Conservation (phyloP, 495 filamentous ascomycete genomes). For the Neurospora cerealis region DNA sequence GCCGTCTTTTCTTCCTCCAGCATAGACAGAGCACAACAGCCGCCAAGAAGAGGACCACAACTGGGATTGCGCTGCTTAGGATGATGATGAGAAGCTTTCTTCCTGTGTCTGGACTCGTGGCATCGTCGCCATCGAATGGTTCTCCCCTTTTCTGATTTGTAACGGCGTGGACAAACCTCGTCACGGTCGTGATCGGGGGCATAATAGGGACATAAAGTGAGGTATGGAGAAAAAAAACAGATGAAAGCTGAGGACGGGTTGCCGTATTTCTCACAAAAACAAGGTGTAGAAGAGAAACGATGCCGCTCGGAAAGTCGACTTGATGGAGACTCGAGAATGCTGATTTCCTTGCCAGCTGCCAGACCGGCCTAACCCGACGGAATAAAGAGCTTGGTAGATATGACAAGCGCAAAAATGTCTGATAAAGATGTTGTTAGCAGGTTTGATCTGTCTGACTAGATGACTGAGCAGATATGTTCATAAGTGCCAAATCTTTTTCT, state of each 20-base stretch:
- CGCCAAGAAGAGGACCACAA: constrained; percentile 25
- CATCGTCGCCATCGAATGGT: background rate
- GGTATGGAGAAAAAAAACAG: background rate
- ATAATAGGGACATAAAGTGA: background rate
- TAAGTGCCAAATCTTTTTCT: background rate
- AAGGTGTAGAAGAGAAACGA: background rate
- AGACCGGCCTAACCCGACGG: background rate
- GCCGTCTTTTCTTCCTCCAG: constrained; percentile 20
- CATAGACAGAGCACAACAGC: constrained; percentile 20
- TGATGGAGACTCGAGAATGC: background rate
- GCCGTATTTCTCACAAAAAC: background rate
- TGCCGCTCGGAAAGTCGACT: background rate
- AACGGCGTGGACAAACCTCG: background rate
- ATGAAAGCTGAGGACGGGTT: background rate
- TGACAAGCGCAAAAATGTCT: background rate
- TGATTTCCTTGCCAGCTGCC: background rate
- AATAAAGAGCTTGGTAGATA: background rate
- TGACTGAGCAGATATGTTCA: background rate
- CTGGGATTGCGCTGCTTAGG: constrained; percentile 33
- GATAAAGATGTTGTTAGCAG: background rate
- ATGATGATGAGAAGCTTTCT: constrained; percentile 22
- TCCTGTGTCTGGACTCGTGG: background rate
- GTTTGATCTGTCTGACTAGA: background rate
- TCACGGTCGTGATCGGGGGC: background rate
- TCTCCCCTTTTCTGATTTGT: background rate